Evolutionary conservation across 768 basidiomycete species (phyloP), one percentile per base, ranked within the genome.

Genomic region (Leucogyrophana mollusca): DNA sequence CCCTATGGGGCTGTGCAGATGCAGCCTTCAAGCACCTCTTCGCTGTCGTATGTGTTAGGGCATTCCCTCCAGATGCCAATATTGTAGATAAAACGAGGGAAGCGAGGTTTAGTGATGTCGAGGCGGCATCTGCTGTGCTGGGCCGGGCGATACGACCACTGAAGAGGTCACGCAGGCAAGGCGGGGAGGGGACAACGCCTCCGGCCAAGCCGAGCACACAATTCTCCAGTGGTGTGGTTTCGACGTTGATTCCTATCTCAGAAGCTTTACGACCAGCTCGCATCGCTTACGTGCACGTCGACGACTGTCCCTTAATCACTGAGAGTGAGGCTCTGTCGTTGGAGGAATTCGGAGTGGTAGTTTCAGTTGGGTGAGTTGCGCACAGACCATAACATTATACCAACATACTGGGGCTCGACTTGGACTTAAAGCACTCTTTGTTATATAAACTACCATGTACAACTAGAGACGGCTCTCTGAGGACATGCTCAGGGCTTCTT

Each of bases 1-100:
- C 72, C 32, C 67, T 81, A 46, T 78, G 74, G 79, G 68, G 68
- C 38, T 81, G 78, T 56, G 51, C 61, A 41, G 75, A 78, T 55
- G 57, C 79, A 46, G 57, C 66, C 25, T 64, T 73, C 22, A 51
- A 40, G 27, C 59, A 60, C 33, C 56, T 78, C 45, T 62, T 66
- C 43, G 66, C 55, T 11, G 57, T 73, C 20, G 68, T 78, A 42
- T 53, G 58, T 18, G 61, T 69, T 35, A 64, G 76, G 47, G 56
- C 55, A 18, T 40, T 41, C 16, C 33, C 43, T 4, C 52, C 46
- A 11, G 35, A 35, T 9, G 27, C 49, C 21, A 58, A 49, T 24
- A 24, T 39, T 2, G 34, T 52, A 36, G 7, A 30, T 7, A 13
- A 6, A 7, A 13, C 27, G 7, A 6, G 49, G 34, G 37, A 46